A percentile compares a stretch with the other conserved stretches of the same genome.
Evolutionary conservation across 2,329 filamentous ascomycete species (phyloP).

Genomic region (Calonectria leucothoes): DNA sequence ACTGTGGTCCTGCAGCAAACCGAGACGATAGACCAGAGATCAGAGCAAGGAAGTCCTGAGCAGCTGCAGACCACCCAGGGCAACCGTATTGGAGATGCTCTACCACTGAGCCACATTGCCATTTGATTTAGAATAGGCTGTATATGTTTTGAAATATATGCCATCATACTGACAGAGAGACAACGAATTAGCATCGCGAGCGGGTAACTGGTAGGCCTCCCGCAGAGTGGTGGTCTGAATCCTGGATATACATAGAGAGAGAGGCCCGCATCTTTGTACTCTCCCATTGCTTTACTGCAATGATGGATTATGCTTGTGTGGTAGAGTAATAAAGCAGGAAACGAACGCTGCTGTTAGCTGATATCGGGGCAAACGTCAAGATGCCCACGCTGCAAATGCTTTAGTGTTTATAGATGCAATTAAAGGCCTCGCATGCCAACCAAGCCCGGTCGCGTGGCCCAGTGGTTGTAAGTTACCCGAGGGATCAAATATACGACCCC

Average conservation of each 20-base stretch:
- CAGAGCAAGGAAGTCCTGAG: no score
- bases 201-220: neutral
- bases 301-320: no score
- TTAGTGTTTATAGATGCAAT: no score
- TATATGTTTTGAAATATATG: neutral
- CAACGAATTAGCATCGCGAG: neutral
- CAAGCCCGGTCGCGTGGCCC: constrained; percentile 29
- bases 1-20: neutral
- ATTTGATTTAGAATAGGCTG: neutral
- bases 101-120: constrained; percentile 14
- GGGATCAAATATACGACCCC: no score
- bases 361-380: neutral
- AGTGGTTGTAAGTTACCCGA: constrained; percentile 27
- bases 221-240: neutral
- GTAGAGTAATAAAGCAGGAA: neutral
- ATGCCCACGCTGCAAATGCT: neutral
- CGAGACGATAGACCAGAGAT: no score
- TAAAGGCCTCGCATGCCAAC: no score
- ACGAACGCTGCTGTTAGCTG: neutral
- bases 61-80: no score
- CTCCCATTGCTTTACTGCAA: no score
- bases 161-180: neutral
- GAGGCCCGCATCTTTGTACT: neutral
- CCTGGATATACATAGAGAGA: neutral
- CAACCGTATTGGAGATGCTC: neutral